phyloP scores from a whole-genome alignment of 805 yeast species.

The Monosporozyma siamensis region DNA sequence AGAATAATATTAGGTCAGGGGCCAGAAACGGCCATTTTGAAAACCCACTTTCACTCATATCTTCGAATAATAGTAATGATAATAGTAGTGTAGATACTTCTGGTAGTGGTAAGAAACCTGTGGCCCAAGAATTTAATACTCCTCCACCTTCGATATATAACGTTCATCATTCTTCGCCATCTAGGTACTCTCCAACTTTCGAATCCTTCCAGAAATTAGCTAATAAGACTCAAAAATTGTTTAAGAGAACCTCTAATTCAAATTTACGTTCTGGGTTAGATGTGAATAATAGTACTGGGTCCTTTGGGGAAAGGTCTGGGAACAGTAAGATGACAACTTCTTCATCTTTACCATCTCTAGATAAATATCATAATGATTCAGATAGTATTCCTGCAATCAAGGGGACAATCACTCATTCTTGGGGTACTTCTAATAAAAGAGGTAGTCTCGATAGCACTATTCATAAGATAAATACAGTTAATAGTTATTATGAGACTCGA shows the following conservation, averaged over 20 bases:
- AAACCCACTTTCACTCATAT: slow-evolving; percentile 1
- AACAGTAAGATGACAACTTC: no score
- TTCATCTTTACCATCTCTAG: not conserved
- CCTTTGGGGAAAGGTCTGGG: no score
- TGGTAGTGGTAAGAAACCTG: not conserved
- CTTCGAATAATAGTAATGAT: not conserved
- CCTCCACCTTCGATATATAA: slow-evolving; percentile 10
- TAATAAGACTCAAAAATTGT: slow-evolving; percentile 21
- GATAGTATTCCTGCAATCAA: slow-evolving; percentile 30
- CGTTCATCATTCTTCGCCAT: slow-evolving; percentile 8
- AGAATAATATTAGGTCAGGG: not conserved
- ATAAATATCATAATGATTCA: not conserved
- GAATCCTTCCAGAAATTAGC: slow-evolving; percentile 26
- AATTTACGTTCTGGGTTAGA: slow-evolving; percentile 3
- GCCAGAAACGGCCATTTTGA: not conserved
- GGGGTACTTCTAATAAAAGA: slow-evolving; percentile 29
- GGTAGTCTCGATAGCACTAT: not conserved
- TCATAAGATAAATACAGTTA: not conserved
- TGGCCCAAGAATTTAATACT: not conserved
- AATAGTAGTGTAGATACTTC: not conserved
- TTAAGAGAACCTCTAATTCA: slow-evolving; percentile 20
- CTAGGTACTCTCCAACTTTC: slow-evolving; percentile 17
- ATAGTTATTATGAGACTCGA: not conserved
- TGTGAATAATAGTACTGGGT: not conserved
- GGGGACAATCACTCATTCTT: slow-evolving; percentile 43